Percentiles rank a stretch among this genome's conserved stretches.
These are phyloP conservation scores for Alternaria sp. DNA, from an alignment of 2,329 filamentous ascomycete genomes.

Conservation along the genomic window DNA sequence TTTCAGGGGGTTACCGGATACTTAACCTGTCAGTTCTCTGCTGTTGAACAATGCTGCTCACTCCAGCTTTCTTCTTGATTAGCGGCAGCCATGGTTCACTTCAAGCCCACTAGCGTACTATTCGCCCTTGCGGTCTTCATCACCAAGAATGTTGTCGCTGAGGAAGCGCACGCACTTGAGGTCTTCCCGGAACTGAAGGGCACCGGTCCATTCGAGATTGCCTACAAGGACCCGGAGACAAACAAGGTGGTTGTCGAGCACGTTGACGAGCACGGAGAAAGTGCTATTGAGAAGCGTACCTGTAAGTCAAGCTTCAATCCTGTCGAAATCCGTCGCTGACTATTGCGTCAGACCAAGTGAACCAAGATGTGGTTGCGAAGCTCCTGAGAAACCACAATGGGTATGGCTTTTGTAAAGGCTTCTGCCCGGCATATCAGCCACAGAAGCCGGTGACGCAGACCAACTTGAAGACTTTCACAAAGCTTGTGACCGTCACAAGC, in stretches of 20 bases:
- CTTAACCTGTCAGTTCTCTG: background rate
- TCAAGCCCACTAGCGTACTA: background rate
- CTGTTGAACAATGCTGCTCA: background rate
- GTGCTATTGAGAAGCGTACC: background rate
- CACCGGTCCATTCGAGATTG: background rate
- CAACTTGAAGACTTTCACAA: background rate
- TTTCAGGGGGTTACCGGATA: background rate
- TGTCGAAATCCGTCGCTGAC: background rate
- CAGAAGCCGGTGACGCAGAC: background rate
- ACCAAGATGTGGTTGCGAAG: background rate
- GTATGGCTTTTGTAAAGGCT: background rate
- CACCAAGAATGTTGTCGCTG: background rate
- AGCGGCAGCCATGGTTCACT: background rate
- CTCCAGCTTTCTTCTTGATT: background rate
- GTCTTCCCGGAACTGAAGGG: background rate
- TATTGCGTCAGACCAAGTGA: background rate
- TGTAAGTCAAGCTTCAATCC: background rate
- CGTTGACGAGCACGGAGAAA: background rate
- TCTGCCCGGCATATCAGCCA: background rate
- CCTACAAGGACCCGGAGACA: background rate
- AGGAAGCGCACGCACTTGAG: background rate
- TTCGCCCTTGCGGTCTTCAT: background rate
- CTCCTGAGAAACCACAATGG: background rate
- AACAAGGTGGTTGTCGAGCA: background rate
- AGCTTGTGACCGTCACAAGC: background rate